phyloP scores from a whole-genome alignment of 441 rosid genomes.

The Adansonia grandidieri region DNA sequence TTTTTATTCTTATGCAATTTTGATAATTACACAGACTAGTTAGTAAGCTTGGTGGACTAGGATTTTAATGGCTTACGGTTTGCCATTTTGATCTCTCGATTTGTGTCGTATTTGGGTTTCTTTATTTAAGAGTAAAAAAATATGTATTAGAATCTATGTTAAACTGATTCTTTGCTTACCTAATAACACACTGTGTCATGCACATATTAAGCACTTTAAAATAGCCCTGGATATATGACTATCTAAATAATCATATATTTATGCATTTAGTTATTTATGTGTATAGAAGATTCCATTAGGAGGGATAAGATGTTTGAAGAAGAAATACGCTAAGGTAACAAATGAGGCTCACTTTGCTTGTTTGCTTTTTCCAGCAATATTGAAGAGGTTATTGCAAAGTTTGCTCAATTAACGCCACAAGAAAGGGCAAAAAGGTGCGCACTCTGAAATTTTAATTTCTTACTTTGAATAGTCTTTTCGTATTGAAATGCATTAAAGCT shows the following conservation, averaged over 20 bases:
- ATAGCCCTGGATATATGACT: conserved; percentile 2
- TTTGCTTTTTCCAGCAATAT: conserved; percentile 41
- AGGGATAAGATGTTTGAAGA: conserved; percentile 7
- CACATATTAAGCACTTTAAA: neutral
- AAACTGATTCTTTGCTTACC: neutral
- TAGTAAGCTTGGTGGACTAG: conserved; percentile 8
- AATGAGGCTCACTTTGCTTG: neutral
- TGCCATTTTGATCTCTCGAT: neutral
- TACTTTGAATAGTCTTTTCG: neutral
- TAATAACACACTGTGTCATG: neutral
- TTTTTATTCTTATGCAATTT: conserved; percentile 7
- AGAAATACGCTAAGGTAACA: neutral
- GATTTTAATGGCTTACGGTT: neutral
- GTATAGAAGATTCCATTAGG: neutral
- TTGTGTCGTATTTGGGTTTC: conserved; percentile 3
- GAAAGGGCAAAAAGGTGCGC: conserved; percentile 65
- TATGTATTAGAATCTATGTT: neutral
- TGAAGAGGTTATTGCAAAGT: conserved; percentile 60
- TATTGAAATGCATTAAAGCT: conserved; percentile 11
- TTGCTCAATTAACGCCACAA: conserved; percentile 59
- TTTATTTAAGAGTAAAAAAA: neutral
- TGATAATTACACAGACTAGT: neutral
- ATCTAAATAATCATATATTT: neutral
- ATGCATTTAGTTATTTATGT: neutral
- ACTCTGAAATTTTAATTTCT: conserved; percentile 14